Base-by-base conservation (phyloP, 1,284 basidiomycete genomes). In the Peniophora sp. region DNA sequence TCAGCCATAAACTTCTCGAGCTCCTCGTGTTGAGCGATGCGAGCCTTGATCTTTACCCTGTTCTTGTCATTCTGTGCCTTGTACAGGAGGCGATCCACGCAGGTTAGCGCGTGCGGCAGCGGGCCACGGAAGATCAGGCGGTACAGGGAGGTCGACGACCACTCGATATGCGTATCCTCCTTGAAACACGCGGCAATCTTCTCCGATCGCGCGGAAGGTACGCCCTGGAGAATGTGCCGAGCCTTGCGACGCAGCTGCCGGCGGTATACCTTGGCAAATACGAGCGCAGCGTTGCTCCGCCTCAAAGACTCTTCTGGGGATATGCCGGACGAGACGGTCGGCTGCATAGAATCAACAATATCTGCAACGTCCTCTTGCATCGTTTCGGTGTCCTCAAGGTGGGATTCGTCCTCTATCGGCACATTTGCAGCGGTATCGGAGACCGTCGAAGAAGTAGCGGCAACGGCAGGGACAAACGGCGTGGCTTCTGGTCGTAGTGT, bases 31-130 rank as follows among this genome's bases (percentile, higher is more conserved):
- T 57, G 48, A 16, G 59, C 67, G 12, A 58, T 52, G 17, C 24
- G 57, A 12, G 70, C 55, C 16, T 65, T 61, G 45, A 65, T 60
- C 55, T 68, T 74, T 2, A 64, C 67, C 20, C 58, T 55, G 9
- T 43, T 58, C 58, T 74, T 77, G 17, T 57, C 56, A 1, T 61
- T 54, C 34, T 61, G 53, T 1, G 66, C 58, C 20, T 64, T 50
- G 1, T 55, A 48, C 10, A 66, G 61, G 10, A 68, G 61, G 19
- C 62, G 57, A 22, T 78, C 70, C 17, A 81, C 64, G 52, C 68
- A 75, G 2, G 72, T 59, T 20, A 78, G 63, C 3, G 77, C 59
- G 54, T 71, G 73, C 0, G 79, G 76, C 3, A 82, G 61, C 5
- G 75, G 71, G 1, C 77, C 77, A 2, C 78, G 65, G 59, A 73